Conservation (phyloP, 106 monocot species). For the Dendrobium nobile region DNA sequence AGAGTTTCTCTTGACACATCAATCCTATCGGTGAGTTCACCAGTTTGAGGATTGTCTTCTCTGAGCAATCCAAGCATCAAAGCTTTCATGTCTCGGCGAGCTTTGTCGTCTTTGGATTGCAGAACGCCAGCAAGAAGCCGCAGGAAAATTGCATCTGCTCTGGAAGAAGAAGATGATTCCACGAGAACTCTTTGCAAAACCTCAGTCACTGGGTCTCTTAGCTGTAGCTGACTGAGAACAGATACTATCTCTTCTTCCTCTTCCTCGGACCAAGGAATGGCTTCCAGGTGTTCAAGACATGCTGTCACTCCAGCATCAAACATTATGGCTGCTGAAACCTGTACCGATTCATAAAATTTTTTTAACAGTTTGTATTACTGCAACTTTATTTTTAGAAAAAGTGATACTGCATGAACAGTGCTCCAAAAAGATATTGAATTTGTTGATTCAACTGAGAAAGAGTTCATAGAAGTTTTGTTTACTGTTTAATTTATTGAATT, state of each 20-base stretch:
- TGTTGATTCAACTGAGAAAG: neutral
- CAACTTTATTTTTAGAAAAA: neutral
- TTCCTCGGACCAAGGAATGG: constrained; percentile 50
- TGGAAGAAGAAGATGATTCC: constrained; percentile 26
- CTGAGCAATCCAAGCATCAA: constrained; percentile 28
- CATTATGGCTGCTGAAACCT: constrained; percentile 50
- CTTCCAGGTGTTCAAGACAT: constrained; percentile 57
- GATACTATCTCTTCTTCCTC: constrained; percentile 43
- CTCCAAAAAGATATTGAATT: neutral
- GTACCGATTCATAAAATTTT: neutral
- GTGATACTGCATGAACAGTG: no score
- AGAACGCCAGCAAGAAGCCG: constrained; percentile 32
- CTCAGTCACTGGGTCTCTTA: constrained; percentile 6
- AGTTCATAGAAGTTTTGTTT: neutral
- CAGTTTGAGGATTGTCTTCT: constrained; percentile 13
- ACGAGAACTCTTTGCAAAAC: constrained; percentile 37
- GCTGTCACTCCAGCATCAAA: constrained; percentile 42
- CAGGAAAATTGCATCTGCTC: constrained; percentile 19
- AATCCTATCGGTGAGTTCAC: neutral
- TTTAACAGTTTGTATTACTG: neutral
- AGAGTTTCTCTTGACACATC: constrained; percentile 28
- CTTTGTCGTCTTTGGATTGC: constrained; percentile 55
- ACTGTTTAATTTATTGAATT: neutral
- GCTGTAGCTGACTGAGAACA: constrained; percentile 22
- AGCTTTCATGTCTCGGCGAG: constrained; percentile 46